A percentile compares a stretch with the other conserved stretches of the same genome.
phyloP scores from a whole-genome alignment of 805 yeast genomes.

The Lipomyces sp. region DNA sequence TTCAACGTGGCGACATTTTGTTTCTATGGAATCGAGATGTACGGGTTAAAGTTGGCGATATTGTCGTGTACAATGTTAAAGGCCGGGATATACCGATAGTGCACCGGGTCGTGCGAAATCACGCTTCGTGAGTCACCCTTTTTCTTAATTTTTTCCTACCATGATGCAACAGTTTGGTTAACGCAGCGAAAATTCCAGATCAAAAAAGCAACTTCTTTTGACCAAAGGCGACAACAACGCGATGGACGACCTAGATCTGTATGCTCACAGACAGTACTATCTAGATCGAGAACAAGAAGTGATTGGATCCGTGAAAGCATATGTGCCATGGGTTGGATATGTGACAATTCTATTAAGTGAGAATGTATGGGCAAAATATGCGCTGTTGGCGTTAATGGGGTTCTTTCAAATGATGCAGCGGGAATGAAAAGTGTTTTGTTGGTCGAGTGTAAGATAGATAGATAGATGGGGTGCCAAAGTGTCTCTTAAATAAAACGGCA shows the following conservation, averaged over 20 bases:
- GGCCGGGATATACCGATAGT: slow-evolving; percentile 92
- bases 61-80: slow-evolving; percentile 86
- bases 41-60: slow-evolving; percentile 77
- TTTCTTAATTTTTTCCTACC: slow-evolving; percentile 5
- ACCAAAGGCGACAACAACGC: slow-evolving; percentile 98
- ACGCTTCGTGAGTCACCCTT: slow-evolving; percentile 50
- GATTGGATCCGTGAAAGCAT: slow-evolving; percentile 90
- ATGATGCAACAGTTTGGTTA: background rate
- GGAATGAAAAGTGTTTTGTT: slow-evolving; percentile 48
- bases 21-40: slow-evolving; percentile 86
- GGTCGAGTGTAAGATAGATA: background rate
- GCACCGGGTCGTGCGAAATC: slow-evolving; percentile 90
- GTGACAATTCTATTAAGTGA: slow-evolving; percentile 90
- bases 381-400: slow-evolving; percentile 74
- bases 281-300: slow-evolving; percentile 77
- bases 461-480: background rate
- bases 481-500: slow-evolving; percentile 2
- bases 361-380: slow-evolving; percentile 78
- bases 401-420: slow-evolving; percentile 66
- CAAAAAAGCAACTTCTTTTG: slow-evolving; percentile 51
- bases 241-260: slow-evolving; percentile 84
- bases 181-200: slow-evolving; percentile 10
- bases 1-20: slow-evolving; percentile 94
- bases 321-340: slow-evolving; percentile 87
- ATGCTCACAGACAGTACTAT: slow-evolving; percentile 75